Conservation (phyloP, 345 rosid genomes). For the Lepidium africanum region DNA sequence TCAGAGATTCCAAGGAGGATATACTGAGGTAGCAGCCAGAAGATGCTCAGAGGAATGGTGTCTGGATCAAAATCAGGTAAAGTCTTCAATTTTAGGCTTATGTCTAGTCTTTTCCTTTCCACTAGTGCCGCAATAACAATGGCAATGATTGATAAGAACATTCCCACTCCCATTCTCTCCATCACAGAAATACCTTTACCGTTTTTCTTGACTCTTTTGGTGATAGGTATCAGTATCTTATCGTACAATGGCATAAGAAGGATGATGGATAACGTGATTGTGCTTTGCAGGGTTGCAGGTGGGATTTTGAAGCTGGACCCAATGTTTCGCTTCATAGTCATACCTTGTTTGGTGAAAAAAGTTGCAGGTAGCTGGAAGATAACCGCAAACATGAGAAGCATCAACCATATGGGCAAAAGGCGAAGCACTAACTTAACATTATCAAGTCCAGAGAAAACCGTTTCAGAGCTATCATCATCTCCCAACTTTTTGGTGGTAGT, state of each 20-base stretch:
- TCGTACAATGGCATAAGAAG: slow-evolving; percentile 87
- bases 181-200: slow-evolving; percentile 53
- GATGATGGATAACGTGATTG: slow-evolving; percentile 75
- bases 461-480: slow-evolving; percentile 16
- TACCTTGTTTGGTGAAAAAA: slow-evolving; percentile 90
- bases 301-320: slow-evolving; percentile 73
- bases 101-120: slow-evolving; percentile 58
- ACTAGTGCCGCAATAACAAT: slow-evolving; percentile 74
- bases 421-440: slow-evolving; percentile 50
- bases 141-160: slow-evolving; percentile 73
- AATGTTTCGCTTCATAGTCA: slow-evolving; percentile 64
- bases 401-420: slow-evolving; percentile 84
- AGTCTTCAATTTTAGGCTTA: slow-evolving; percentile 25
- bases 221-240: slow-evolving; percentile 47
- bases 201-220: slow-evolving; percentile 33
- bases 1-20: slow-evolving; percentile 77
- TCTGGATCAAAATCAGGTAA: slow-evolving; percentile 32
- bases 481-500: slow-evolving; percentile 8
- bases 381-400: slow-evolving; percentile 85
- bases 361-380: slow-evolving; percentile 87
- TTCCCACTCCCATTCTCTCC: slow-evolving; percentile 89
- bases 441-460: slow-evolving; percentile 17
- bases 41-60: slow-evolving; percentile 47
- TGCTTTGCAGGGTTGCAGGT: slow-evolving; percentile 82
- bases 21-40: slow-evolving; percentile 88